Percentiles rank a stretch among this genome's conserved stretches.
These are phyloP conservation scores for Fistulinella staudtii DNA, from an alignment of 1,284 basidiomycete species.

Conservation along the genomic window DNA sequence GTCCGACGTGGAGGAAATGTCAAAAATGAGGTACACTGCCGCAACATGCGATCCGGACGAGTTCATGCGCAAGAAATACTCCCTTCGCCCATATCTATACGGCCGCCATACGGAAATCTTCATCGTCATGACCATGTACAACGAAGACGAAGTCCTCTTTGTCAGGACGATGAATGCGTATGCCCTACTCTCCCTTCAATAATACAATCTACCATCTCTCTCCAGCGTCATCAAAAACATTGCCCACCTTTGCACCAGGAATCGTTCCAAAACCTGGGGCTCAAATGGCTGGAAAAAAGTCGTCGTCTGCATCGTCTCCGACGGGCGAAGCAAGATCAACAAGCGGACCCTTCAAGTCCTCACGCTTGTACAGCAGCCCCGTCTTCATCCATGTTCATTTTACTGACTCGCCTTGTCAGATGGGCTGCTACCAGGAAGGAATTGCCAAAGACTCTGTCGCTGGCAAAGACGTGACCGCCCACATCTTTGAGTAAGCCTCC, in stretches of 20 bases:
- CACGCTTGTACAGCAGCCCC: conserved; percentile 47
- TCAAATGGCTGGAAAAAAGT: conserved; percentile 93
- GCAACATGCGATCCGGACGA: conserved; percentile 94
- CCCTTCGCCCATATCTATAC: conserved; percentile 80
- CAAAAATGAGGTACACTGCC: conserved; percentile 86
- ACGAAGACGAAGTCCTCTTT: conserved; percentile 89
- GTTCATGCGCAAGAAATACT: conserved; percentile 75
- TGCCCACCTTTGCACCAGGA: conserved; percentile 77
- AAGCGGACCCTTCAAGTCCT: conserved; percentile 83
- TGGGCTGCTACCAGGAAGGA: conserved; percentile 97
- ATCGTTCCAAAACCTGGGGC: conserved; percentile 90
- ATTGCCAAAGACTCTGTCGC: conserved; percentile 91
- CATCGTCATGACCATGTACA: conserved; percentile 96
- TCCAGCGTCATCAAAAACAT: conserved; percentile 85
- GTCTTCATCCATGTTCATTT: not conserved
- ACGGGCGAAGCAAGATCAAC: conserved; percentile 89
- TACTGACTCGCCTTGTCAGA: conserved; percentile 40
- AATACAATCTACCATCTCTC: conserved; percentile 8
- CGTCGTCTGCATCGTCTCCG: conserved; percentile 89
- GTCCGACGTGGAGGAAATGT: conserved; percentile 69
- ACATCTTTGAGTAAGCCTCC: conserved; percentile 78
- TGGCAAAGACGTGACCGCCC: conserved; percentile 90
- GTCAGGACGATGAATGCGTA: conserved; percentile 84
- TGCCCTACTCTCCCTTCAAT: conserved; percentile 27
- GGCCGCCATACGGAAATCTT: conserved; percentile 89